These are phyloP conservation scores for Rhizoclosmatium globosum DNA, from an alignment of 192 early-diverging fungal species.

Conservation along the genomic window DNA sequence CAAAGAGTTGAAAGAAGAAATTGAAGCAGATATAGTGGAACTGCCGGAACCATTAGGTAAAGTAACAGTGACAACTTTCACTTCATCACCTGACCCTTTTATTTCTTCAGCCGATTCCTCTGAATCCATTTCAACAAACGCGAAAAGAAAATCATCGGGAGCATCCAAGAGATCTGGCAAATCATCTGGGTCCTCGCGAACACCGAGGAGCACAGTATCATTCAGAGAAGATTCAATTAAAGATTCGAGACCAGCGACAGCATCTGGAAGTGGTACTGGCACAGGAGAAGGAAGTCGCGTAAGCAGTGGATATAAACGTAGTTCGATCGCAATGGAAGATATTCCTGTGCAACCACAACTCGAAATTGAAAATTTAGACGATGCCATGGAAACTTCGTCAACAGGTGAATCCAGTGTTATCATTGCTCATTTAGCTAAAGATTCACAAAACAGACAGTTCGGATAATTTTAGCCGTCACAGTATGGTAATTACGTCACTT, in stretches of 20 bases:
- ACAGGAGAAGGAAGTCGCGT: background rate
- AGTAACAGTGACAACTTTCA: background rate
- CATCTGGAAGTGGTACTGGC: background rate
- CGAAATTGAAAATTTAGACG: background rate
- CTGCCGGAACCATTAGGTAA: background rate
- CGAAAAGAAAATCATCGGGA: background rate
- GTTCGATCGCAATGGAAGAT: background rate
- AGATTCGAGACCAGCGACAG: background rate
- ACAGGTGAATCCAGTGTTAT: background rate
- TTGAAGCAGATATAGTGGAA: background rate
- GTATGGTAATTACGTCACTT: slow-evolving; percentile 45
- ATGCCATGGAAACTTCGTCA: background rate
- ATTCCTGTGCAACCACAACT: background rate
- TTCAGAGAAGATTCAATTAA: background rate
- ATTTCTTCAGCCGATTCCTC: background rate
- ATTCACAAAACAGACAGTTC: background rate
- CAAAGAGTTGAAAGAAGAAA: background rate
- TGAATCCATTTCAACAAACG: background rate
- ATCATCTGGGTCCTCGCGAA: background rate
- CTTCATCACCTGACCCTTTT: background rate
- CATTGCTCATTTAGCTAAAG: background rate
- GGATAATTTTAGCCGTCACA: slow-evolving; percentile 18
- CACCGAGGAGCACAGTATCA: background rate
- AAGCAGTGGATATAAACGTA: background rate
- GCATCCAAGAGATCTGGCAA: background rate